Percentiles rank a stretch among this genome's conserved stretches.
Evolutionary conservation across 202 grass and related monocot genomes (phyloP).

Genomic region (Bolboschoenoplectus hybrid): DNA sequence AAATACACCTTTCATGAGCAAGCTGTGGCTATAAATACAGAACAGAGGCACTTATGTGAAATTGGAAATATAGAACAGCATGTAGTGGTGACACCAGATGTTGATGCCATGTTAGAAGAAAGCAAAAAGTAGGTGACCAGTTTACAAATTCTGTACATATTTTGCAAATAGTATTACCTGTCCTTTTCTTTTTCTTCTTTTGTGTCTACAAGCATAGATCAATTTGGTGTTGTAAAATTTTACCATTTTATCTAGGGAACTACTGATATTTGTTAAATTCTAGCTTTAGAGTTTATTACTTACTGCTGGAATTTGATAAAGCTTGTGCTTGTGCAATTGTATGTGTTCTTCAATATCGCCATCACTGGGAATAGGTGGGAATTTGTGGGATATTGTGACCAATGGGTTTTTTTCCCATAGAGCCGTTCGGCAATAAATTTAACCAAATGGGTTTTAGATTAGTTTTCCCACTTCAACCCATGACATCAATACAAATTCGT

Average conservation of each 20-base stretch:
- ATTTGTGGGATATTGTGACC: no score
- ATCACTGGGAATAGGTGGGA: neutral
- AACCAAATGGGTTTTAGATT: no score
- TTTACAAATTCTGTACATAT: slow-evolving; percentile 15
- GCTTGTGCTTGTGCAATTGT: neutral
- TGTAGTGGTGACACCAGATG: slow-evolving; percentile 60
- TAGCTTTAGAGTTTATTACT: neutral
- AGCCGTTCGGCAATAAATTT: no score
- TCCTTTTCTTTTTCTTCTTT: neutral
- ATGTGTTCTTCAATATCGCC: neutral
- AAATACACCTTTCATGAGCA: slow-evolving; percentile 51
- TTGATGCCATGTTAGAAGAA: slow-evolving; percentile 46
- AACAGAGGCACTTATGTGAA: slow-evolving; percentile 46
- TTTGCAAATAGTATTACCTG: neutral
- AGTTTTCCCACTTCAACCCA: no score
- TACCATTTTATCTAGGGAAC: neutral
- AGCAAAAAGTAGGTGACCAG: slow-evolving; percentile 37
- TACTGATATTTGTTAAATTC: neutral
- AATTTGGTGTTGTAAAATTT: slow-evolving; percentile 8
- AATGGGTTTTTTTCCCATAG: no score
- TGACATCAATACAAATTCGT: no score
- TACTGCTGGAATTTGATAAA: neutral
- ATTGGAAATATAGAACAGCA: slow-evolving; percentile 54
- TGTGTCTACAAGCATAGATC: neutral
- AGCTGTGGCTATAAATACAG: slow-evolving; percentile 56